These are phyloP conservation scores for Erythrophleum fordii DNA, from an alignment of 306 rosid species.

Conservation along the genomic window DNA sequence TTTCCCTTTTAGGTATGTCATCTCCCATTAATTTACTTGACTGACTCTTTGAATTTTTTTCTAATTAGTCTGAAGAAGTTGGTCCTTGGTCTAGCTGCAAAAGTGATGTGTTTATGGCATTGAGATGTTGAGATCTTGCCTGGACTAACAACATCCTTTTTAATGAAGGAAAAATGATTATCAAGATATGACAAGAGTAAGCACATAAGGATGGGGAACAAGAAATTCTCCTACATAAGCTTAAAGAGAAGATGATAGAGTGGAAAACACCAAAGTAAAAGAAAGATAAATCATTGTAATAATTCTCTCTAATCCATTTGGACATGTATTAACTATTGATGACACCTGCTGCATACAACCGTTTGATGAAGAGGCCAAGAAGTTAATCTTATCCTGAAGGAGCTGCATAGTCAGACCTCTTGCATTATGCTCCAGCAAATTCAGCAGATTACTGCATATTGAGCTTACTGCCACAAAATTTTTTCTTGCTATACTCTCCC, in stretches of 20 bases:
- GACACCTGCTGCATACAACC: not conserved
- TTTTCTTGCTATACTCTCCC: not conserved
- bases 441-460: not conserved
- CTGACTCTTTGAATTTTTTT: not conserved
- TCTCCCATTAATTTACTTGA: not conserved
- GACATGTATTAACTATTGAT: not conserved
- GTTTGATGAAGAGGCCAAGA: not conserved
- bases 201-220: not conserved
- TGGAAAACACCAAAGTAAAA: not conserved
- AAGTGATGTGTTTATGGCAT: not conserved
- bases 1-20: constrained; percentile 31
- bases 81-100: not conserved
- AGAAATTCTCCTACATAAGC: not conserved
- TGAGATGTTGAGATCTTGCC: not conserved
- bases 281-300: too few relatives aligned
- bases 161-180: too few relatives aligned
- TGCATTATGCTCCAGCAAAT: not conserved
- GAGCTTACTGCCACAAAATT: not conserved
- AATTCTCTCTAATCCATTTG: not conserved
- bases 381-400: not conserved
- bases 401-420: not conserved
- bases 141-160: too few relatives aligned
- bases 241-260: not conserved
- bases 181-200: too few relatives aligned
- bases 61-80: not conserved